A percentile compares a stretch with the other conserved stretches of the same genome.
Evolutionary conservation across 345 rosid species (phyloP).

Genomic region (Noccaea bulbosa): DNA sequence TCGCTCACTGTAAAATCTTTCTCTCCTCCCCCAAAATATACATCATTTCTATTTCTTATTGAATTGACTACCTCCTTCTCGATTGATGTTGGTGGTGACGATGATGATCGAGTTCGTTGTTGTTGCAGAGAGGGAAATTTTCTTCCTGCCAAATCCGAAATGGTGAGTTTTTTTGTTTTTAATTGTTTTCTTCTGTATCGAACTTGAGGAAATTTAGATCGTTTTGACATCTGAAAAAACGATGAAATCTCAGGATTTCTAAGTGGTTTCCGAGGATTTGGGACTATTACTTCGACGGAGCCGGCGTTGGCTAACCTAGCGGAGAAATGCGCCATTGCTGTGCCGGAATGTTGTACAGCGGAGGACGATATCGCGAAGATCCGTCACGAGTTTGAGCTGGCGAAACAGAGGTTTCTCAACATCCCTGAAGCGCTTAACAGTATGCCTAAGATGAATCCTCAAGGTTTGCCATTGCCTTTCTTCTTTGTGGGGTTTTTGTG

Average conservation of each 20-base stretch:
- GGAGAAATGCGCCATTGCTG: conserved; percentile 40
- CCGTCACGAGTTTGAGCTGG: conserved; percentile 63
- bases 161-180: conserved; percentile 39
- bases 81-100: conserved; percentile 1
- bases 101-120: conserved; percentile 28
- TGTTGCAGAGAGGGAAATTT: conserved; percentile 51
- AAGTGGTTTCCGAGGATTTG: conserved; percentile 46
- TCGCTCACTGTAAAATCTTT: conserved; percentile 37
- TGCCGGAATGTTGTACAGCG: conserved; percentile 29
- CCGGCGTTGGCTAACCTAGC: conserved; percentile 45
- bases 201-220: conserved; percentile 6
- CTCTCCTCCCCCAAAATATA: neutral
- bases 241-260: conserved; percentile 44
- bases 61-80: neutral
- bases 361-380: conserved; percentile 61
- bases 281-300: conserved; percentile 39
- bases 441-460: conserved; percentile 87
- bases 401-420: conserved; percentile 70
- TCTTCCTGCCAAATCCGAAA: conserved; percentile 37
- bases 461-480: conserved; percentile 50
- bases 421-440: conserved; percentile 66
- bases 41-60: conserved; percentile 3
- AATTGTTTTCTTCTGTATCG: neutral
- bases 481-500: neutral
- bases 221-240: neutral